phyloP scores from a whole-genome alignment of 176 grass and related monocot genomes.

The Puccinellia tenuiflora region DNA sequence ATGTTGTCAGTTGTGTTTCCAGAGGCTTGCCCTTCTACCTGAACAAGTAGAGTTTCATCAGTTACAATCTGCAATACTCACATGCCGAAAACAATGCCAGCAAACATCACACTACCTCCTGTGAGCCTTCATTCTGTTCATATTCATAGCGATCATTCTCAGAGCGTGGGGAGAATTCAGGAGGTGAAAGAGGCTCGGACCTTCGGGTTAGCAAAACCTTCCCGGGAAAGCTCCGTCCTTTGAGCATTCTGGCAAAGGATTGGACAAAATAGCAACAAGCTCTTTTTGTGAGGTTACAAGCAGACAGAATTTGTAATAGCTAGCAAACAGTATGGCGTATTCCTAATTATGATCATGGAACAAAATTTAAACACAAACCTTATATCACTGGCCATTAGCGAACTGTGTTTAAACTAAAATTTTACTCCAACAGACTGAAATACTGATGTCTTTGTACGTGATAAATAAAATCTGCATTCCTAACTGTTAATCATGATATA shows the following conservation, averaged over 20 bases:
- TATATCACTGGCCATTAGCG: not conserved
- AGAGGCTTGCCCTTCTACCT: constrained; percentile 45
- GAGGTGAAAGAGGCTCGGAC: constrained; percentile 60
- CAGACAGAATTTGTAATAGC: not conserved
- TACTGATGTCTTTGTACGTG: not conserved
- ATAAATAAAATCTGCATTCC: not conserved
- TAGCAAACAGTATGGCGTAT: not conserved
- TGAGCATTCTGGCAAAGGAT: constrained; percentile 59
- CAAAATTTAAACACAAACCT: not conserved
- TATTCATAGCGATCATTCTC: constrained; percentile 52
- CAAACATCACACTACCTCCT: constrained; percentile 41
- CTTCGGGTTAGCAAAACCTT: constrained; percentile 74
- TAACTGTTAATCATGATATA: not conserved
- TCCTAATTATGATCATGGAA: not conserved
- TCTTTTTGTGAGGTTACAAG: not conserved
- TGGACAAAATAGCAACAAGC: not conserved
- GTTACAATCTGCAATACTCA: not conserved
- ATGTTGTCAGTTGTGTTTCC: constrained; percentile 36
- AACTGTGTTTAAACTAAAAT: not conserved
- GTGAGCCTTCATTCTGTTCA: constrained; percentile 40
- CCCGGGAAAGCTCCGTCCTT: constrained; percentile 88
- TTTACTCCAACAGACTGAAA: not conserved
- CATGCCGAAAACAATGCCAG: constrained; percentile 17
- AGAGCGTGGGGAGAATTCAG: constrained; percentile 39
- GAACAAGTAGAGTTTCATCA: constrained; percentile 2